Conservation (phyloP, 1,284 basidiomycete species). For the Phellopilus nigrolimitatus region DNA sequence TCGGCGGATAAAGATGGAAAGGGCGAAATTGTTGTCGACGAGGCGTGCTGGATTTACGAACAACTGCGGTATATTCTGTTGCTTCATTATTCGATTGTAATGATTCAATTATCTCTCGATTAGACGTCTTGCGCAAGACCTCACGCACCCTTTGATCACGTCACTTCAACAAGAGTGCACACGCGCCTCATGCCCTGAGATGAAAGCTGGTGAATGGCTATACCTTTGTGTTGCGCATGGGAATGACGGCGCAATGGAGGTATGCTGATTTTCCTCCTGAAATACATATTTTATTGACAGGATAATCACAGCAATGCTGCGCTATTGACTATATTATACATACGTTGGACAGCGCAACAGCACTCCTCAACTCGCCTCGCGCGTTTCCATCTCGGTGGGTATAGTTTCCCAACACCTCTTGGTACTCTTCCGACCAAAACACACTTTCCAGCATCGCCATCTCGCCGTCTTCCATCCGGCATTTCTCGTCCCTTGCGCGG, state of each 20-base stretch:
- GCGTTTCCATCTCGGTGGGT: conserved; percentile 85
- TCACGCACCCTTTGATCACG: conserved; percentile 86
- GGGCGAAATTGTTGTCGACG: conserved; percentile 59
- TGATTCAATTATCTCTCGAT: conserved; percentile 6
- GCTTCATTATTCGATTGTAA: not conserved
- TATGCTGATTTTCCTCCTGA: conserved; percentile 24
- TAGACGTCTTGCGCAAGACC: conserved; percentile 89
- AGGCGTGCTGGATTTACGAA: conserved; percentile 92
- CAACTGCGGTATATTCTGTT: conserved; percentile 67
- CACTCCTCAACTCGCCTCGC: conserved; percentile 86
- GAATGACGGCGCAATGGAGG: conserved; percentile 74
- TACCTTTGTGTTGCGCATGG: conserved; percentile 95
- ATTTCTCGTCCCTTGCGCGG: conserved; percentile 84
- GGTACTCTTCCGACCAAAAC: not conserved
- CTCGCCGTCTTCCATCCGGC: conserved; percentile 74
- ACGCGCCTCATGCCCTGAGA: conserved; percentile 82
- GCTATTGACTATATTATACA: conserved; percentile 97
- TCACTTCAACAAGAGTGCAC: conserved; percentile 84
- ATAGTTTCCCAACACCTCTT: not conserved
- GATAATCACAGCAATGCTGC: conserved; percentile 71
- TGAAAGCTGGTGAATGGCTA: conserved; percentile 97
- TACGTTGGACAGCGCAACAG: conserved; percentile 90
- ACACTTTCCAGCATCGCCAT: conserved; percentile 59
- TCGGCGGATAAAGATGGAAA: conserved; percentile 39
- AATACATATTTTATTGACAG: not conserved